phyloP scores from a whole-genome alignment of 495 filamentous ascomycete species.

The Daldinia grandis region DNA sequence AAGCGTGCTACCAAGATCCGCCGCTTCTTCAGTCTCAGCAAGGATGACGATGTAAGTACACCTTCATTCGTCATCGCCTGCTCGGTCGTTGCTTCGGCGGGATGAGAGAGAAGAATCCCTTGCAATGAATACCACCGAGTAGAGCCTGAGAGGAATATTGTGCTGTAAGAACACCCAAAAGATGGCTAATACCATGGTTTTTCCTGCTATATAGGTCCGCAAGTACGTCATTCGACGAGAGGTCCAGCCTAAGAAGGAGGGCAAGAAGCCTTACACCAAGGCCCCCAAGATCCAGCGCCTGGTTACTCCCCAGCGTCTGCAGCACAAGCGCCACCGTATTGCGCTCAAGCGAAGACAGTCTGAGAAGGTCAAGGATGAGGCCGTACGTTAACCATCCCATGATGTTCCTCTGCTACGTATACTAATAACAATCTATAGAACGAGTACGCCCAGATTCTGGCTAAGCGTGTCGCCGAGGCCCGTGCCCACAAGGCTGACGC shows the following conservation, averaged over 20 bases:
- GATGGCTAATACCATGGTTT: constrained; percentile 51
- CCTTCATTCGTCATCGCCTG: constrained; percentile 66
- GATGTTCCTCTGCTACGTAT: constrained; percentile 1
- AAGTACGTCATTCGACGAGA: constrained; percentile 99
- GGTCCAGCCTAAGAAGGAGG: constrained; percentile 92
- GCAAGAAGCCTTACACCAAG: constrained; percentile 98
- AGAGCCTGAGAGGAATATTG: constrained; percentile 60
- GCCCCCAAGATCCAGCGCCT: constrained; percentile 99
- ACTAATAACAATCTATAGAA: constrained; percentile 65
- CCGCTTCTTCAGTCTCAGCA: constrained; percentile 97
- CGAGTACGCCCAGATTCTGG: constrained; percentile 92
- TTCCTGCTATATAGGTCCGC: constrained; percentile 70
- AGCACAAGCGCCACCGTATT: constrained; percentile 97
- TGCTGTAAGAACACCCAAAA: constrained; percentile 23
- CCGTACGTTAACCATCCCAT: constrained; percentile 71
- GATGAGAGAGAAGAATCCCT: constrained; percentile 56
- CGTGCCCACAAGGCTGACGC: constrained; percentile 89
- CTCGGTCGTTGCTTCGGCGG: constrained; percentile 54
- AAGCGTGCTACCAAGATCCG: constrained; percentile 99
- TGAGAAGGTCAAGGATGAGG: constrained; percentile 96
- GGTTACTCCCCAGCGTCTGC: constrained; percentile 98
- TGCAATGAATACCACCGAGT: constrained; percentile 54
- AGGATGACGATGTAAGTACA: constrained; percentile 97
- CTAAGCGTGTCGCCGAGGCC: constrained; percentile 94
- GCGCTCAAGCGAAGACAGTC: constrained; percentile 96